Base-by-base conservation (phyloP, 1,139 yeast species). In the Pichia norvegensis region DNA sequence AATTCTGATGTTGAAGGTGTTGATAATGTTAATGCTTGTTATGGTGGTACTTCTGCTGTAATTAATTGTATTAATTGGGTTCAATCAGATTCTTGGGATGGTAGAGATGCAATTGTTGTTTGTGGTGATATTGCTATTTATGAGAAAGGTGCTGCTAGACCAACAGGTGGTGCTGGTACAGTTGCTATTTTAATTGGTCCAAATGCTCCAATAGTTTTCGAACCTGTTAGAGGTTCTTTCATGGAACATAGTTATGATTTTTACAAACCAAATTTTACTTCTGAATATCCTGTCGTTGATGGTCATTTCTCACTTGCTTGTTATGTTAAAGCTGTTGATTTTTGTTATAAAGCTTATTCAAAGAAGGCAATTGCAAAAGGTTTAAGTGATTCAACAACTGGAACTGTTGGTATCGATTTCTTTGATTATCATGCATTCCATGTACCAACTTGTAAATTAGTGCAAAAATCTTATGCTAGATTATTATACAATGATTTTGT, bases 141-240 rank as follows among this genome's bases (percentile, higher is more conserved):
- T 69, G 88, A 92, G 59, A 79, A 90, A 70, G 98, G 98, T 65
- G 84, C 95, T 43, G 99, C 99, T 47, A 83, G 99, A 74, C 98
- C 99, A 61, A 92, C 98, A 49, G 99, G 99, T 66, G 99, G 99
- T 70, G 97, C 95, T 50, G 99, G 99, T 62, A 78, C 95, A 46
- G 95, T 92, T 50, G 99, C 99, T 43, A 62, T 94, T 64, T 79
- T 85, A 66, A 85, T 94, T 62, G 99, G 99, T 45, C 96, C 97
- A 46, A 95, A 94, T 63, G 97, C 98, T 39, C 98, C 98, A 56
- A 76, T 94, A 59, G 97, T 86, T 41, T 81, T 94, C 60, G 97
- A 92, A 61, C 69, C 83, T 45, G 76, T 80, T 50, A 86, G 95
- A 70, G 97, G 97, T 54, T 77, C 95, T 27, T 85, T 72, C 74